These are phyloP conservation scores for Gamarada debralockiae DNA, from an alignment of 495 filamentous ascomycete species.

Conservation along the genomic window DNA sequence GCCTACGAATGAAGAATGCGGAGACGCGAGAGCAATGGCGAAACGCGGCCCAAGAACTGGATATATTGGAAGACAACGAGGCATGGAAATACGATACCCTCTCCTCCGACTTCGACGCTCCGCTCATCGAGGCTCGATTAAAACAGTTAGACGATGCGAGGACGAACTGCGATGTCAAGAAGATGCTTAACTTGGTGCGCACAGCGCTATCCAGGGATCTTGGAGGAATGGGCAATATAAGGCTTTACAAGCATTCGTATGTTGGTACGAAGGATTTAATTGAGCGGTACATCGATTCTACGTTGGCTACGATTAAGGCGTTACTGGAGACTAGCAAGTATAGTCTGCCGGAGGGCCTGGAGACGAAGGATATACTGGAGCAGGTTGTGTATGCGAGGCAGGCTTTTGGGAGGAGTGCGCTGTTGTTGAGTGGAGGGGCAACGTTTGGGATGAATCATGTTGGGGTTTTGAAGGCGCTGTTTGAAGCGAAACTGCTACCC, in stretches of 20 bases:
- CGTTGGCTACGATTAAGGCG: conserved; percentile 64
- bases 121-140: conserved; percentile 63
- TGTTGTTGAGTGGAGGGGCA: conserved; percentile 84
- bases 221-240: conserved; percentile 79
- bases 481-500: conserved; percentile 70
- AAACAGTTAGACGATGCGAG: conserved; percentile 73
- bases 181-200: conserved; percentile 77
- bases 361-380: conserved; percentile 66
- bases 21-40: conserved; percentile 62
- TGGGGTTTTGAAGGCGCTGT: conserved; percentile 86
- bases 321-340: conserved; percentile 62
- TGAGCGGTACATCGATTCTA: conserved; percentile 79
- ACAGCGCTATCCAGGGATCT: conserved; percentile 77
- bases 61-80: conserved; percentile 75
- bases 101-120: conserved; percentile 62
- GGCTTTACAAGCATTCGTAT: conserved; percentile 80
- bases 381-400: conserved; percentile 74
- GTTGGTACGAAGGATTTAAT: conserved; percentile 84
- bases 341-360: conserved; percentile 40
- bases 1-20: conserved; percentile 59
- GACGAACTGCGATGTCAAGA: conserved; percentile 64
- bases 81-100: conserved; percentile 64
- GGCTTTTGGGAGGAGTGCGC: conserved; percentile 82
- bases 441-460: conserved; percentile 97
- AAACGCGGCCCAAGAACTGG: conserved; percentile 69